phyloP scores from a whole-genome alignment of 2,329 filamentous ascomycete genomes.

The Penicillium italicum region DNA sequence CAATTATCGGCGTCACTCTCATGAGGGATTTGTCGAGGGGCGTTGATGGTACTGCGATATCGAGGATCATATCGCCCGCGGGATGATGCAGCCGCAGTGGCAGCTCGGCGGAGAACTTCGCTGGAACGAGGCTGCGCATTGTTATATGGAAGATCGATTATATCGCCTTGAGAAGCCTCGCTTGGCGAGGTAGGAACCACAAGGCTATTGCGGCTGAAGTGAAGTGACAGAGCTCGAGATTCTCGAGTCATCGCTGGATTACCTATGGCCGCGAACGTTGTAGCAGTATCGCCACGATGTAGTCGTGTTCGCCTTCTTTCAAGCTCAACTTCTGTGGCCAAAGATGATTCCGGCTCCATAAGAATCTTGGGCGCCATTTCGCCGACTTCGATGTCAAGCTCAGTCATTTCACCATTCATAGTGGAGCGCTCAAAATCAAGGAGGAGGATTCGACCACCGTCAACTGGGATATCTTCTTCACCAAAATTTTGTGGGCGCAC shows the following conservation, averaged over 20 bases:
- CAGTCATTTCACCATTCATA: constrained; percentile 53
- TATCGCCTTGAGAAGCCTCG: constrained; percentile 21
- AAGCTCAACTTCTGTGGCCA: constrained; percentile 75
- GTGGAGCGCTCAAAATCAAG: constrained; percentile 69
- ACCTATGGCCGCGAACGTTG: constrained; percentile 37
- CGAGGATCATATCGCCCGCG: constrained; percentile 62
- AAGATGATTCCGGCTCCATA: constrained; percentile 68
- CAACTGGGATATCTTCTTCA: constrained; percentile 72
- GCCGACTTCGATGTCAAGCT: constrained; percentile 71
- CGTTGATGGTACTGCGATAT: constrained; percentile 19
- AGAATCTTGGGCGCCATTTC: constrained; percentile 65
- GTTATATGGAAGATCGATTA: constrained; percentile 67
- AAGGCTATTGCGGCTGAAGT: constrained; percentile 27
- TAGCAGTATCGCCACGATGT: constrained; percentile 50
- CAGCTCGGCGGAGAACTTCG: constrained; percentile 67
- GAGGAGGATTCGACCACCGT: constrained; percentile 69
- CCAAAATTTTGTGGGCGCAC: constrained; percentile 58
- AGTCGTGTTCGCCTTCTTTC: constrained; percentile 70
- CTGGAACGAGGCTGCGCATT: constrained; percentile 68
- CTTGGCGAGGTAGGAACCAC: constrained; percentile 26
- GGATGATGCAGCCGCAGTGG: constrained; percentile 69
- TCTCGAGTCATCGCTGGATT: constrained; percentile 20
- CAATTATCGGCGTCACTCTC: constrained; percentile 86
- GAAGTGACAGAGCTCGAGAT: constrained; percentile 16
- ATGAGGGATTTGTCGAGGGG: constrained; percentile 65